Evolutionary conservation across 768 basidiomycete species (phyloP), one percentile per base, ranked within the genome.

Genomic region (Russula dissimulans): DNA sequence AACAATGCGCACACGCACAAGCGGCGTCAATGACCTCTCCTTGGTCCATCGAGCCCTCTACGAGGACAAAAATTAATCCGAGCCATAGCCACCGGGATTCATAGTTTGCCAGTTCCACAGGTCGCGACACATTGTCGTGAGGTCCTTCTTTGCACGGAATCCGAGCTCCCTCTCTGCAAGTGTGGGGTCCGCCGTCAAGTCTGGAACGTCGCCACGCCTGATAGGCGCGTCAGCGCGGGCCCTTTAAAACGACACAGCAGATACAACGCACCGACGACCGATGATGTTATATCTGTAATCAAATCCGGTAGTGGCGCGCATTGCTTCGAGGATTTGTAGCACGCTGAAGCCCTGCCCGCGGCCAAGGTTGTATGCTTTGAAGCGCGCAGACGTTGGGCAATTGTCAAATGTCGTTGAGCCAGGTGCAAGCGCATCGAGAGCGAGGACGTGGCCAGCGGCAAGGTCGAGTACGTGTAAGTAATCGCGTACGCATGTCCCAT

Each of bases 51-150:
- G 7, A 39, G 51, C 39, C 45, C 48, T n/a, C 8, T 18, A 3
- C 3, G 31, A 5, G 34, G 26, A 51, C 14, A 45, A 32, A 46
- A 45, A 39, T 54, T 26, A 64, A 43, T 63, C 64, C 50, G 38
- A 41, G 39, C 56, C 78, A 64, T 90, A 97, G 3, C 94, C 94
- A 34, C 81, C 70, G 7, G 89, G 91, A 68, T 97, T 91, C 72
- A 84, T 90, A n/a, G 83, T 84, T 77, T 98, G 95, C 92, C 95
- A 99, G 75, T 95, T 95, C 97, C 97, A 98, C 67, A 97, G 77
- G 73, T 99, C 97, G 57, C 83, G 78, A 73, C 97, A 98, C 92
- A 98, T 98, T 57, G 86, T 85, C 63, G 93, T 87, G 47, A 99
- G 79, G 67, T 85, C 79, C 68, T 84, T 80, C 31, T 79, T 77